Evolutionary conservation across 495 filamentous ascomycete species (phyloP), one percentile per base, ranked within the genome.

Genomic region (Xylaria scruposa): DNA sequence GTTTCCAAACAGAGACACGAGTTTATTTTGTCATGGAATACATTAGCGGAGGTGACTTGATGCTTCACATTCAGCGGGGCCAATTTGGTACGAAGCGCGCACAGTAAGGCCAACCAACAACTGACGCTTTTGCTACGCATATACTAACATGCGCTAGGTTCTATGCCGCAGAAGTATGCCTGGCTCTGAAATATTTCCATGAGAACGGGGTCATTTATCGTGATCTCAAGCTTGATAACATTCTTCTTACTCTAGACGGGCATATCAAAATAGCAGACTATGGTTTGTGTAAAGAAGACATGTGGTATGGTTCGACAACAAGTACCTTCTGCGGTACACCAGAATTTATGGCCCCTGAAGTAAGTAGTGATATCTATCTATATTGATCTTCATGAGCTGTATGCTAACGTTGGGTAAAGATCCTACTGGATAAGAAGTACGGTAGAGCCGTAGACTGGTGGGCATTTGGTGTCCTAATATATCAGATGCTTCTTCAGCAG

Each of bases 11-110:
- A 0, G 96, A 99, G 81, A 99, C 96, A 15, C 85, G 96, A 75
- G 94, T 99, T 19, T 99, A 99, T 85, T 99, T 99, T 78, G 96
- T 99, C 75, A 98, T 98, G 95, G 97, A 99, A 83, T 99, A 99
- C 79, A 95, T 99, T 74, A 97, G 95, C 77, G 96, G 96, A 84
- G 96, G 96, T 80, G 96, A 99, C 88, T 85, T 99, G 78, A 99
- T 99, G 96, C 83, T 98, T 83, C 96, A 99, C 80, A 99, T 99
- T 80, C 96, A 99, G 80, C 89, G 96, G 56, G 94, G 95, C 26
- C 93, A 96, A 79, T 99, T 99, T 80, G 94, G 95, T 54, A 91
- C 93, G 7, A 98, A 97, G 83, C 87, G 97, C 69, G 97, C 96
- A 76, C 97, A 98, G 93, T 95, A 89, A 81, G 92, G 90, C 63